Evolutionary conservation across 495 filamentous ascomycete species (phyloP).

Genomic region (Physcia stellaris): DNA sequence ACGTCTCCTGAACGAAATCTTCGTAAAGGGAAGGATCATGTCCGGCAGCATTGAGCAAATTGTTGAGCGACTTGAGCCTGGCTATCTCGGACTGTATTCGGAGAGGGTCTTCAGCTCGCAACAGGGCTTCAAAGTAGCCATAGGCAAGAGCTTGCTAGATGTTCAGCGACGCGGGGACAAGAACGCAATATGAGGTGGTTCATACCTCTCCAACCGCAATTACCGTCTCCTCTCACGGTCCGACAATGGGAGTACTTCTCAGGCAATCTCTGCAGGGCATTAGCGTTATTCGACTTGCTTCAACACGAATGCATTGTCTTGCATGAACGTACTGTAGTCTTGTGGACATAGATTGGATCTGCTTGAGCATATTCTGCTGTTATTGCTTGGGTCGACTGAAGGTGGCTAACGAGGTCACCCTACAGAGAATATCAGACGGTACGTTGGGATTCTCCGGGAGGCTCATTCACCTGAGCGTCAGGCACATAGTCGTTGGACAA

Average conservation of each 20-base stretch:
- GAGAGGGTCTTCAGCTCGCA: slow-evolving; percentile 47
- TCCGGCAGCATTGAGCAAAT: slow-evolving; percentile 57
- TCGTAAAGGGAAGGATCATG: slow-evolving; percentile 56
- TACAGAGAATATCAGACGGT: slow-evolving; percentile 25
- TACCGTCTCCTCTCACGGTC: slow-evolving; percentile 80
- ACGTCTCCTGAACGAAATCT: slow-evolving; percentile 68
- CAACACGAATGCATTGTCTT: slow-evolving; percentile 5
- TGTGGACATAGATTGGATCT: slow-evolving; percentile 69
- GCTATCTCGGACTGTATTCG: slow-evolving; percentile 53
- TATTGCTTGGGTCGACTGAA: slow-evolving; percentile 63
- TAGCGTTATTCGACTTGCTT: slow-evolving; percentile 10
- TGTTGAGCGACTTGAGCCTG: slow-evolving; percentile 57
- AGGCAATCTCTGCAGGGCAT: slow-evolving; percentile 49
- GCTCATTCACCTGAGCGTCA: slow-evolving; percentile 38
- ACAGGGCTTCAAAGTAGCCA: slow-evolving; percentile 77
- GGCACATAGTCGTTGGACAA: slow-evolving; percentile 52
- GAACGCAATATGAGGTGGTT: slow-evolving; percentile 6
- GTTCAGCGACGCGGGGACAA: slow-evolving; percentile 11
- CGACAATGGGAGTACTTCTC: slow-evolving; percentile 79
- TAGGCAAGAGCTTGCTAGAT: slow-evolving; percentile 67
- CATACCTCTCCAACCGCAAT: slow-evolving; percentile 95
- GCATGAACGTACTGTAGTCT: slow-evolving; percentile 58
- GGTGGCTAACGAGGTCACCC: slow-evolving; percentile 73
- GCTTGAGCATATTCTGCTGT: slow-evolving; percentile 83
- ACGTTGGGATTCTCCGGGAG: slow-evolving; percentile 2